These are phyloP conservation scores for Apiospora aurea DNA, from an alignment of 2,329 filamentous ascomycete species.

Conservation along the genomic window DNA sequence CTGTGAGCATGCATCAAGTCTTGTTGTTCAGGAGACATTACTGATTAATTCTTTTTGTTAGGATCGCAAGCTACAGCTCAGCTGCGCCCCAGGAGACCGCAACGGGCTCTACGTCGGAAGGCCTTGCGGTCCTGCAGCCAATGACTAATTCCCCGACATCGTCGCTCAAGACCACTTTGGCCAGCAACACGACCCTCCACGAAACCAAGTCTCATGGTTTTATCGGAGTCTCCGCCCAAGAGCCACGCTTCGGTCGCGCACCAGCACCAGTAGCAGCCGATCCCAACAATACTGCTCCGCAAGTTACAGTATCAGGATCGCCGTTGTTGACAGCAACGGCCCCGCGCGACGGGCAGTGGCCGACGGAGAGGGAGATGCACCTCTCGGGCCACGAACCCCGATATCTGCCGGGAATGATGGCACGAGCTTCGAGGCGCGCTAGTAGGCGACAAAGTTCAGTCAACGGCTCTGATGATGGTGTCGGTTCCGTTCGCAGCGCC, in stretches of 20 bases:
- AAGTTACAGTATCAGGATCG: slow-evolving; percentile 28
- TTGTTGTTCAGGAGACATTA: not conserved
- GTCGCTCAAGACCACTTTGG: slow-evolving; percentile 37
- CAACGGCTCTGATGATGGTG: slow-evolving; percentile 47
- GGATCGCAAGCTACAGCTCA: slow-evolving; percentile 15
- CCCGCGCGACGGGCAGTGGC: slow-evolving; percentile 45
- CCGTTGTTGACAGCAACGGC: slow-evolving; percentile 31
- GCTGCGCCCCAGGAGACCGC: not conserved
- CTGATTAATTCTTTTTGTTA: slow-evolving; percentile 27
- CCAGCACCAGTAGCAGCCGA: slow-evolving; percentile 31
- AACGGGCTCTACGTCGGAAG: slow-evolving; percentile 30
- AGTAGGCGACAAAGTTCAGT: slow-evolving; percentile 49
- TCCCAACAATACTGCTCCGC: slow-evolving; percentile 2
- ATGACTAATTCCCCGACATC: slow-evolving; percentile 38
- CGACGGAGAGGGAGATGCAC: slow-evolving; percentile 52
- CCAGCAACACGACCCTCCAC: slow-evolving; percentile 16
- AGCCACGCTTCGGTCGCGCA: slow-evolving; percentile 28
- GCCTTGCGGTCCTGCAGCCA: slow-evolving; percentile 35
- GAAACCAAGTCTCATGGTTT: slow-evolving; percentile 22
- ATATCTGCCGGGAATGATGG: slow-evolving; percentile 76
- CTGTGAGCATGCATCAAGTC: slow-evolving; percentile 68
- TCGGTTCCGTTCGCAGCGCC: slow-evolving; percentile 31
- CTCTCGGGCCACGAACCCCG: slow-evolving; percentile 68
- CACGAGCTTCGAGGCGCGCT: slow-evolving; percentile 54
- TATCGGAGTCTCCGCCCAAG: not conserved